These are phyloP conservation scores for Cladosporium velox DNA, from an alignment of 2,329 filamentous ascomycete genomes.

Conservation along the genomic window DNA sequence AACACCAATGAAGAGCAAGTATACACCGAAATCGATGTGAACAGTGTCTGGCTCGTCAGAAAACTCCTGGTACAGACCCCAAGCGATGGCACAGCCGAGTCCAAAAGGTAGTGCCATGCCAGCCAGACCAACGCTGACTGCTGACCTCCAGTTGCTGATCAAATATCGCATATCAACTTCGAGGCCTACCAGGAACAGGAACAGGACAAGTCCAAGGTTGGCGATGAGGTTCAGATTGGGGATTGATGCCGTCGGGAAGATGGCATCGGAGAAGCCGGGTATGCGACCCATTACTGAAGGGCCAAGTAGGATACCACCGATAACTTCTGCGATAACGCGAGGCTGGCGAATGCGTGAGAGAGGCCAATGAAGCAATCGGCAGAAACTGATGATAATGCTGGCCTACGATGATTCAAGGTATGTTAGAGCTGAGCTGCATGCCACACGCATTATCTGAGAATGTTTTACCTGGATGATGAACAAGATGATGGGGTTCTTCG, in stretches of 20 bases:
- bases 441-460: not conserved
- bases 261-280: slow-evolving; percentile 71
- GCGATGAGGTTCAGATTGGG: slow-evolving; percentile 75
- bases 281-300: slow-evolving; percentile 87
- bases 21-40: slow-evolving; percentile 63
- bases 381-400: slow-evolving; percentile 73
- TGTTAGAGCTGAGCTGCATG: slow-evolving; percentile 1
- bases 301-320: slow-evolving; percentile 81
- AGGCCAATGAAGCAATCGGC: slow-evolving; percentile 73
- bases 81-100: slow-evolving; percentile 76
- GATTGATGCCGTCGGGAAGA: slow-evolving; percentile 76
- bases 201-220: slow-evolving; percentile 80
- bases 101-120: slow-evolving; percentile 85
- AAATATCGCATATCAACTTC: slow-evolving; percentile 83
- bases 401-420: slow-evolving; percentile 49
- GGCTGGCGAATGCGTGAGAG: slow-evolving; percentile 76
- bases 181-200: slow-evolving; percentile 83
- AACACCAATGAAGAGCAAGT: slow-evolving; percentile 82
- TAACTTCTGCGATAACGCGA: slow-evolving; percentile 80
- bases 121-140: slow-evolving; percentile 72
- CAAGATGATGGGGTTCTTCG: slow-evolving; percentile 70
- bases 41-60: slow-evolving; percentile 56
- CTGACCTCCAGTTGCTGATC: slow-evolving; percentile 76
- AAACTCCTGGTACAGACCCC: slow-evolving; percentile 78
- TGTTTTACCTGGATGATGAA: slow-evolving; percentile 71